A percentile compares a stretch with the other conserved stretches of the same genome.
phyloP scores from a whole-genome alignment of 495 filamentous ascomycete genomes.

The Aspergillus saccharolyticus region DNA sequence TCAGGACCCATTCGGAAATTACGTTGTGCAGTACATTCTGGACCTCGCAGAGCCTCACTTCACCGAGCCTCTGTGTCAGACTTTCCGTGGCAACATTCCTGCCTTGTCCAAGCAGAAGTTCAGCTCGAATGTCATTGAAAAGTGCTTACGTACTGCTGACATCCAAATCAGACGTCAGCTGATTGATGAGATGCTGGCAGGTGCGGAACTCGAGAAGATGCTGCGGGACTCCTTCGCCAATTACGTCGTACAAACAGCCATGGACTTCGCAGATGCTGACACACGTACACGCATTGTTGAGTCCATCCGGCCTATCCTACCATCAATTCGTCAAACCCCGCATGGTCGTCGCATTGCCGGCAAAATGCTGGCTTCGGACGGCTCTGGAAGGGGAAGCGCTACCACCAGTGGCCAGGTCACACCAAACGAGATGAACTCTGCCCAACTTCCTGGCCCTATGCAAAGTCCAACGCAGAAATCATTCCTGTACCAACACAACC shows the following conservation, averaged over 20 bases:
- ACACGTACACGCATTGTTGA: slow-evolving; percentile 73
- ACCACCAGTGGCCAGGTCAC: slow-evolving; percentile 35
- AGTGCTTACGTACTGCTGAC: slow-evolving; percentile 81
- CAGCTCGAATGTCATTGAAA: slow-evolving; percentile 98
- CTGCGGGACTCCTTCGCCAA: slow-evolving; percentile 90
- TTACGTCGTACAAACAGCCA: slow-evolving; percentile 95
- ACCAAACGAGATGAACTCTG: slow-evolving; percentile 33
- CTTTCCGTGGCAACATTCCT: slow-evolving; percentile 69
- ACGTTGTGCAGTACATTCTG: slow-evolving; percentile 97
- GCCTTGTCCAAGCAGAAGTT: slow-evolving; percentile 93
- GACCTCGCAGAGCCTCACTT: slow-evolving; percentile 79
- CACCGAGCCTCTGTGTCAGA: slow-evolving; percentile 75
- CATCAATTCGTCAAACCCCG: slow-evolving; percentile 77
- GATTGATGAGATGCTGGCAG: slow-evolving; percentile 73
- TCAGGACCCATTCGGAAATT: slow-evolving; percentile 96
- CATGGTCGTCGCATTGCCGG: slow-evolving; percentile 88
- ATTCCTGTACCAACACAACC: slow-evolving; percentile 27
- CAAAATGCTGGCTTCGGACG: slow-evolving; percentile 60
- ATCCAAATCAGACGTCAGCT: slow-evolving; percentile 66
- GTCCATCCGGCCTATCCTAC: slow-evolving; percentile 74
- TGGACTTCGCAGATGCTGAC: slow-evolving; percentile 72
- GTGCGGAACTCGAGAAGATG: slow-evolving; percentile 75
- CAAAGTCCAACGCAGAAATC: slow-evolving; percentile 26
- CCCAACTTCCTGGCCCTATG: slow-evolving; percentile 31
- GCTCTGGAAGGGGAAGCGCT: slow-evolving; percentile 30